Evolutionary conservation across 2,329 filamentous ascomycete genomes (phyloP).

Genomic region (Trichoderma atroviride): DNA sequence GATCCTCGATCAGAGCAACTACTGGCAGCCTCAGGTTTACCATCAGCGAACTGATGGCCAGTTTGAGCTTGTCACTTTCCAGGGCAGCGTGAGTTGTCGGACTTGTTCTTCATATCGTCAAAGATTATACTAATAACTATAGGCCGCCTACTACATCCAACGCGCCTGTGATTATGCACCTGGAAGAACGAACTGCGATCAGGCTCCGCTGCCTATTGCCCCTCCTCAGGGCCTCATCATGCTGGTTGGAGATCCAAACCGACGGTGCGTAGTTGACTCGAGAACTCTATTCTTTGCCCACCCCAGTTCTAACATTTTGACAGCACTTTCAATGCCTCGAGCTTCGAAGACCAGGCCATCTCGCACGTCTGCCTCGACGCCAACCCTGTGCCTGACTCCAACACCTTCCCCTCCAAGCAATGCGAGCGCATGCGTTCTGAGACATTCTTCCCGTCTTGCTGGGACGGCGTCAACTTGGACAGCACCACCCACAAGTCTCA

Average conservation of each 20-base stretch:
- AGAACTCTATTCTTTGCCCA: neutral
- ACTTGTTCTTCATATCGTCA: neutral
- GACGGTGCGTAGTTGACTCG: slow-evolving; percentile 34
- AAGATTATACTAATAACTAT: neutral
- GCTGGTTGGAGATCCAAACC: slow-evolving; percentile 62
- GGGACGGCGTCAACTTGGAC: slow-evolving; percentile 62
- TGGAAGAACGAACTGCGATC: slow-evolving; percentile 33
- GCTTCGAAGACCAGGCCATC: slow-evolving; percentile 53
- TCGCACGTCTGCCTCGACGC: slow-evolving; percentile 58
- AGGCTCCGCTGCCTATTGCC: slow-evolving; percentile 46
- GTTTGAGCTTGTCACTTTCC: slow-evolving; percentile 47
- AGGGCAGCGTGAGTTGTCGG: slow-evolving; percentile 34
- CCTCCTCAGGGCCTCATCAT: slow-evolving; percentile 68
- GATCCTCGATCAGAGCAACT: slow-evolving; percentile 64
- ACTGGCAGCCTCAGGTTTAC: slow-evolving; percentile 66
- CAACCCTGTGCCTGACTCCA: slow-evolving; percentile 40
- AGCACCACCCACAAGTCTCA: slow-evolving; percentile 54
- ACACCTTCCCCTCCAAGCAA: slow-evolving; percentile 53
- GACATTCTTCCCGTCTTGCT: slow-evolving; percentile 63
- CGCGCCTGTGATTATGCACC: slow-evolving; percentile 36
- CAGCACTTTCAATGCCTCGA: slow-evolving; percentile 47
- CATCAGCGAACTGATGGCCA: slow-evolving; percentile 57
- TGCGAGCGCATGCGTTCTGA: slow-evolving; percentile 58
- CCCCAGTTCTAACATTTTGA: neutral
- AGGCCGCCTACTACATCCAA: slow-evolving; percentile 36